These are phyloP conservation scores for Stagonosporopsis tanaceti DNA, from an alignment of 2,329 filamentous ascomycete genomes.

Conservation along the genomic window DNA sequence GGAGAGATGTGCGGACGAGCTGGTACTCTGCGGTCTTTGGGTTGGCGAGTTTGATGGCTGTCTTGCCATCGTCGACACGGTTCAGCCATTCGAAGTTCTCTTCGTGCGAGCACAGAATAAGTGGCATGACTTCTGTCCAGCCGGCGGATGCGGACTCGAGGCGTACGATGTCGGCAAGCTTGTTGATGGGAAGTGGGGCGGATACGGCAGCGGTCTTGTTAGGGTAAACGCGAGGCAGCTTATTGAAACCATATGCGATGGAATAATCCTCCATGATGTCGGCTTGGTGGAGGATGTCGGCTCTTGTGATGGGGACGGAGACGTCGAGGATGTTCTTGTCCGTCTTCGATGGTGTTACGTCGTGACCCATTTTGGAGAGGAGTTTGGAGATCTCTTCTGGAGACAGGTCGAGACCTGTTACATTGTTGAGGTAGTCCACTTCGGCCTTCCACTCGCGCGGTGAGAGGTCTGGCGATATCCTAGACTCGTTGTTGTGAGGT, in stretches of 20 bases:
- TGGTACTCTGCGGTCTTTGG: slow-evolving; percentile 95
- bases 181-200: slow-evolving; percentile 89
- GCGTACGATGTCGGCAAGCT: slow-evolving; percentile 89
- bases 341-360: slow-evolving; percentile 76
- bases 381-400: slow-evolving; percentile 79
- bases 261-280: slow-evolving; percentile 99
- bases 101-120: slow-evolving; percentile 96
- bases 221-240: slow-evolving; percentile 84
- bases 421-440: slow-evolving; percentile 91
- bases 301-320: slow-evolving; percentile 84
- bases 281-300: slow-evolving; percentile 94
- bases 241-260: slow-evolving; percentile 98
- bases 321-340: slow-evolving; percentile 77
- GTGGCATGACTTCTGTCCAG: slow-evolving; percentile 94
- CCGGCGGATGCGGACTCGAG: slow-evolving; percentile 90
- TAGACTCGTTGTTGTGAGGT: slow-evolving; percentile 84
- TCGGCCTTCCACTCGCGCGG: slow-evolving; percentile 81
- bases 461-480: slow-evolving; percentile 81
- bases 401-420: slow-evolving; percentile 81
- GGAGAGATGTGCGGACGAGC: slow-evolving; percentile 84
- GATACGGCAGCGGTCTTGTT: slow-evolving; percentile 87
- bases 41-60: slow-evolving; percentile 85
- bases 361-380: slow-evolving; percentile 87
- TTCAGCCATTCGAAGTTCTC: slow-evolving; percentile 98
- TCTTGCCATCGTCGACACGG: slow-evolving; percentile 83